A percentile compares a stretch with the other conserved stretches of the same genome.
Conservation (phyloP, 176 grass and related monocot species). For the Oropetium thomaeum region DNA sequence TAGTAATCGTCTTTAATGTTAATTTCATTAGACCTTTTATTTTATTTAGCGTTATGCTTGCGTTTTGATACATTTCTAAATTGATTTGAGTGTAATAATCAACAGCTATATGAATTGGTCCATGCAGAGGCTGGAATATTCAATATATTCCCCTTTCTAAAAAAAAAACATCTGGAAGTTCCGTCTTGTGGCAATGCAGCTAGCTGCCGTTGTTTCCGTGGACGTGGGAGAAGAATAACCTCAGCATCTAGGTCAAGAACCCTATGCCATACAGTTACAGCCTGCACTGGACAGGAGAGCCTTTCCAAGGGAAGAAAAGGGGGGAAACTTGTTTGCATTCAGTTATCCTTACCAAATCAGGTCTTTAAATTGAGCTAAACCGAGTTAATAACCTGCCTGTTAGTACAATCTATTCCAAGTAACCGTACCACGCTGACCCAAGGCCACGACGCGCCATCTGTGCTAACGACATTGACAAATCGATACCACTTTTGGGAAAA, state of each 20-base stretch:
- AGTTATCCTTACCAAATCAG: neutral
- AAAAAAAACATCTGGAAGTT: no score
- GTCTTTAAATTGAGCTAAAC: neutral
- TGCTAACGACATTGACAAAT: neutral
- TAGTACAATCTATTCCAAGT: neutral
- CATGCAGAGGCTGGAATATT: no score
- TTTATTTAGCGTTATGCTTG: no score
- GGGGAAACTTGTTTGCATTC: neutral
- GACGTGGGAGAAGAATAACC: slow-evolving; percentile 7
- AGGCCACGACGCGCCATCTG: neutral
- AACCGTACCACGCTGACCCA: neutral
- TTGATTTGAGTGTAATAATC: no score
- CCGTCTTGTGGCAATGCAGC: neutral
- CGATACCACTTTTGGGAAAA: neutral
- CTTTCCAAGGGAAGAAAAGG: neutral
- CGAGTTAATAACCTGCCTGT: neutral
- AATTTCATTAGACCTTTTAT: no score
- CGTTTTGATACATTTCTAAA: no score
- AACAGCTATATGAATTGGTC: no score
- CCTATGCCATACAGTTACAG: slow-evolving; percentile 13
- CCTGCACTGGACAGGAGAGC: slow-evolving; percentile 1
- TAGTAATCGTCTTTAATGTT: no score
- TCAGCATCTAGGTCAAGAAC: slow-evolving; percentile 32
- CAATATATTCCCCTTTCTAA: no score
- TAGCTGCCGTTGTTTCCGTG: neutral